phyloP scores from a whole-genome alignment of 129 eudicot genomes.

The Silybum marianum region DNA sequence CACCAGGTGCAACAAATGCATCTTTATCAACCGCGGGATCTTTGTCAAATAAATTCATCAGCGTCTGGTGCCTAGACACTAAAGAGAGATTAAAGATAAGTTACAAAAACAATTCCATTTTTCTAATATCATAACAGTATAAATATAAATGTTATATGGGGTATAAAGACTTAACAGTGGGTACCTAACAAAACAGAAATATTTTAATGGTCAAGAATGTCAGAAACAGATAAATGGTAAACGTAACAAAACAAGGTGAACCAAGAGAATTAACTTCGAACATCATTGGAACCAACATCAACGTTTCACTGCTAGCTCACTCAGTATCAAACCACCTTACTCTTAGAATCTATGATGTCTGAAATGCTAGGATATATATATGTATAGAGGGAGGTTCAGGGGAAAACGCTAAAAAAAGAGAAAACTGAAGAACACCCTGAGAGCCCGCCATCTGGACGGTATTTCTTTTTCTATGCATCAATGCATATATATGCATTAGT shows the following conservation, averaged over 20 bases:
- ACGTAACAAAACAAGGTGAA: background rate
- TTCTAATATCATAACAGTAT: background rate
- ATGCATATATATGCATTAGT: too few species aligned
- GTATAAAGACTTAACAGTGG: background rate
- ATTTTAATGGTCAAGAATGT: background rate
- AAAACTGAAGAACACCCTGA: too few species aligned
- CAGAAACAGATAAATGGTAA: background rate
- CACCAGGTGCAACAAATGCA: conserved; percentile 97
- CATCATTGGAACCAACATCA: background rate
- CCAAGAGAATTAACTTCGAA: background rate
- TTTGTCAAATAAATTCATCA: conserved; percentile 81
- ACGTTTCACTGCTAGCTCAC: background rate
- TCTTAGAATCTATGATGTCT: background rate
- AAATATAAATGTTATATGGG: background rate
- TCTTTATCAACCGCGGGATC: conserved; percentile 73
- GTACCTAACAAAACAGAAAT: conserved; percentile 3
- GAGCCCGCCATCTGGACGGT: too few species aligned
- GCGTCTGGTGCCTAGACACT: conserved; percentile 94
- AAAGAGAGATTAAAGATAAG: conserved; percentile 10
- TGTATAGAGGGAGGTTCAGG: background rate
- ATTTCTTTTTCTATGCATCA: too few species aligned
- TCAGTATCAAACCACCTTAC: conserved; percentile 2
- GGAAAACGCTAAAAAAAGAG: too few species aligned
- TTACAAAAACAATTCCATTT: background rate
- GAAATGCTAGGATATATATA: background rate